Base-by-base conservation (phyloP, 225 moss, liverwort and hornwort genomes). In the Marchantia polymorpha region DNA sequence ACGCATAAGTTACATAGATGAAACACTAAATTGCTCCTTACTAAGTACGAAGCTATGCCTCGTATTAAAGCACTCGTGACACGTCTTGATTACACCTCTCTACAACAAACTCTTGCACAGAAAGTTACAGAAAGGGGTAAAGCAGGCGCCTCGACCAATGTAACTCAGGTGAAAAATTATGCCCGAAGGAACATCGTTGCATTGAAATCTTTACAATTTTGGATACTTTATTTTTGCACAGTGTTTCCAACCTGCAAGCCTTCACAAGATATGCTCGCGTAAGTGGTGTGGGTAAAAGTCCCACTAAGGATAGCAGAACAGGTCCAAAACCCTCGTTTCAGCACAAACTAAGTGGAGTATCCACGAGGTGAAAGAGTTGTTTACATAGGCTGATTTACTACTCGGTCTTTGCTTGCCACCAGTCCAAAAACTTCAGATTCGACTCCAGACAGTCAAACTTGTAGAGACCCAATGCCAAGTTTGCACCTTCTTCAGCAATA, bases 381-480 rank as follows among this genome's bases (percentile, higher is more conserved):
- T 75, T 59, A 30, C 25, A 26, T n/a, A 27, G 19, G 50, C 77
- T 26, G 7, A 51, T 79, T 78, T 78, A 85, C 53, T 64, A 78
- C 81, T 84, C 80, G 10, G 80, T 83, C 85, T 96, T 91, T 2
- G 84, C 80, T 80, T 90, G 84, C 97, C 97, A 99, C 97, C 93
- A 99, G 46, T 99, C 90, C 85, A 99, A 79, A 76, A 95, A 95
- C 82, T 99, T 99, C 77, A 93, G 89, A 52, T 95, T 99, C 15
- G 91, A 80, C 63, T 99, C 95, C 81, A 92, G 87, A 74, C 93
- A 92, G 69, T 90, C 92, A 86, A 95, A 91, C 81, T 91, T 95
- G 78, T 95, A 93, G 1, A 99, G 85, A 66, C 97, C 97, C 71
- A 99, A 81, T 67, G 81, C 93, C 5, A 89, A 80, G 76, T 91